Evolutionary conservation across 257 asterid species (phyloP).

Genomic region (Salvia rosmarinus): DNA sequence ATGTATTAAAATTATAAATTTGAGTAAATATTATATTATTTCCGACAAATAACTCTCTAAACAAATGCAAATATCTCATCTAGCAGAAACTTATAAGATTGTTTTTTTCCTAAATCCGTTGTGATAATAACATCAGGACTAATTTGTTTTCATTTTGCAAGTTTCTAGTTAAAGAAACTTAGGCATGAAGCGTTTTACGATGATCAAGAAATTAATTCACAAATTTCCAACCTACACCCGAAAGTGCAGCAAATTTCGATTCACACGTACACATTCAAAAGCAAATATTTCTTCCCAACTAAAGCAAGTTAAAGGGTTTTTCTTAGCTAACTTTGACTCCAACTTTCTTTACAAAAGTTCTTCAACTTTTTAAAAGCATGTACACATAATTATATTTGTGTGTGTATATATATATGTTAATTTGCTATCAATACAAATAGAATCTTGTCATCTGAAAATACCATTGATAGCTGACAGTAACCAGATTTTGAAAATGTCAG

Average conservation of each 20-base stretch:
- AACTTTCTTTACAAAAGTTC: neutral
- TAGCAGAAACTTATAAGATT: too few species aligned
- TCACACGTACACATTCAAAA: conserved; percentile 14
- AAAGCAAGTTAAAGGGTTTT: neutral
- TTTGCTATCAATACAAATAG: too few species aligned
- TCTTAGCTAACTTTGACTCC: conserved; percentile 25
- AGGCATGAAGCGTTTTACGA: neutral
- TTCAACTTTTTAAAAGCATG: neutral
- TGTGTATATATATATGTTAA: too few species aligned
- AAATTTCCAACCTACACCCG: conserved; percentile 29
- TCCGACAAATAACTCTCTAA: too few species aligned
- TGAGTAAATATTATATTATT: too few species aligned
- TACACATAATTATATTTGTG: neutral
- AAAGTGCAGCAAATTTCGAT: conserved; percentile 2
- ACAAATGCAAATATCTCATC: too few species aligned
- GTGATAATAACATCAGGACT: neutral
- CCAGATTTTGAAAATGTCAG: neutral
- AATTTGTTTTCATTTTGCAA: conserved; percentile 8
- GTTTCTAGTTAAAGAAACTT: neutral
- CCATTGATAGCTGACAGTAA: conserved; percentile 11
- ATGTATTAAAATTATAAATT: too few species aligned
- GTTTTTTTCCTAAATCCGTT: neutral
- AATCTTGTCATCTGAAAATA: neutral
- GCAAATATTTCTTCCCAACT: conserved; percentile 1
- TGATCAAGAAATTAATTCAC: neutral